Base-by-base conservation (phyloP, 139 green algal species). In the Marvania coccoides region DNA sequence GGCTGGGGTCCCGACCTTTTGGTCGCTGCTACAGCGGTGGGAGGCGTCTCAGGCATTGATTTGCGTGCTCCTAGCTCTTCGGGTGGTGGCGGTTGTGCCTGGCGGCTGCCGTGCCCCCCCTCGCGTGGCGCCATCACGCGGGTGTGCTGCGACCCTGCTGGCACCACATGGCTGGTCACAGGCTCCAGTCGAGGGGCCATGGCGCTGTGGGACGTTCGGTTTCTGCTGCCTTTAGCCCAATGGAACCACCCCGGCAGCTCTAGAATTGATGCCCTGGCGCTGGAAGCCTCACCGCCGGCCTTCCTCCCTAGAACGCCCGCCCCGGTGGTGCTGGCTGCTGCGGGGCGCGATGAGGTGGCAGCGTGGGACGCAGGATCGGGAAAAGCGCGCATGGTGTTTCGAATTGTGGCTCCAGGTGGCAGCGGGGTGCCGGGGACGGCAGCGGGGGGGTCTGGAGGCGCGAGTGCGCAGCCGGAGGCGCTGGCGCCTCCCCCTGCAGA, bases 301-400 rank as follows among this genome's bases (percentile, higher is more conserved):
- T 61, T 75, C 7, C 67, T 88, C 47, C 42, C 19, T 2, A 31
- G 55, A 10, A 39, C 9, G 26, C 48, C 48, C 29, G 47, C 60
- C 12, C 88, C 88, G n/a, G 65, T 95, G 40, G 70, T 95, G 35
- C 91, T 87, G 47, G 71, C 89, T 46, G 81, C 85, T 2, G 79
- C 86, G 7, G 89, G 84, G 1, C 46, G 74, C 9, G 58, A 84
- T 34, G 90, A 96, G 72, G 79, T 94, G 19, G 83, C 83, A 37
- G 70, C 88, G 37, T 95, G 88, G 88, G 88, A 95, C 61, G 47
- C 91, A 3, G 74, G n/a, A n/a, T n/a, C n/a, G n/a, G n/a, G n/a
- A n/a, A n/a, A n/a, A n/a, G n/a, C n/a, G n/a, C n/a, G n/a, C n/a
- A n/a, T n/a, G n/a, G n/a, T n/a, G n/a, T n/a, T n/a, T n/a, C 69